Base-by-base conservation (phyloP, 208 protist genomes). In the Blechomonas ayalai region DNA sequence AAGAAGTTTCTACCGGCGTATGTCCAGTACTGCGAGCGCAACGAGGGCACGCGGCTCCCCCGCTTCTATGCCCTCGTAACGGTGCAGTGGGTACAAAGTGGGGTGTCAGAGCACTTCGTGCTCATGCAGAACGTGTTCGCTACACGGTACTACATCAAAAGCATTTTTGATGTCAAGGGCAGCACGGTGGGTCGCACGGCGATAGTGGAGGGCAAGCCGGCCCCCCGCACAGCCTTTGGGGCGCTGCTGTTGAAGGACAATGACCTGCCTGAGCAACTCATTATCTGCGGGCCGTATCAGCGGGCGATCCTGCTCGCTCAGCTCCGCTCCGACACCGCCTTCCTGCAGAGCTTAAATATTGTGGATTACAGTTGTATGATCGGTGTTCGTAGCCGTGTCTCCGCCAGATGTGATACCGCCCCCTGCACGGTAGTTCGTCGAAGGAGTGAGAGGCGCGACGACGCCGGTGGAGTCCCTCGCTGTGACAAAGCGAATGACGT, bases 331-430 rank as follows among this genome's bases (percentile, higher is more conserved):
- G 92, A 97, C 59, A 67, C 80, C 16, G 52, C 24, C 27, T 93
- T 96, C 45, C 59, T 97, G 13, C 55, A 67, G 15, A 46, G 56
- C 7, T 67, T 90, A 28, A 73, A 81, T 35, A 84, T 96, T 43
- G 90, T 96, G 1, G 92, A 96, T 67, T 97, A 95, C 72, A 92
- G 80, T 54, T 87, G 88, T 31, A 61, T 97, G 66, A 81, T 96
- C 33, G 92, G 92, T 18, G 67, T 97, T 26, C 92, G 89, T 41
- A 84, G 73, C 36, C 81, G 81, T 7, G 62, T 90, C 47, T 81
- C 85, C 53, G 62, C 72, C 2, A 38, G 62, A 5, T 61, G 80
- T 23, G 69, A 92, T 25, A 68, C 73, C 1, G 72, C 79, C 5
- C 81, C 79, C 2, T 68, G 67, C 38, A 88, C 73, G 6, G 66